phyloP scores from a whole-genome alignment of 441 rosid species.

The Hura crepitans region DNA sequence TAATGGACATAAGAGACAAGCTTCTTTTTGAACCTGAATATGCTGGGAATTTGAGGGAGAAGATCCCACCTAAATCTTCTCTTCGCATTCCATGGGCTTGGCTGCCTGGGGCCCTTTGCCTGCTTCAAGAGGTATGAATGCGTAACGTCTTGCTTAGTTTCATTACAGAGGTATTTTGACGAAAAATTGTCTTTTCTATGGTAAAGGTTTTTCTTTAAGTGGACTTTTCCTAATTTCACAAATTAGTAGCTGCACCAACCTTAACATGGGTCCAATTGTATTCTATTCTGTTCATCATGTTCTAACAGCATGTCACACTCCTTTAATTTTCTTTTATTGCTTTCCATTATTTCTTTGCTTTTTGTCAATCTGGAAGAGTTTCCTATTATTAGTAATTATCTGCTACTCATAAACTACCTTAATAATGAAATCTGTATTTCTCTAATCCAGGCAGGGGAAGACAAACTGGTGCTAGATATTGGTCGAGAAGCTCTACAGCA shows the following conservation, averaged over 20 bases:
- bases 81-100: constrained; percentile 76
- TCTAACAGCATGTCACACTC: constrained; percentile 16
- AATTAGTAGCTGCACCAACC: not conserved
- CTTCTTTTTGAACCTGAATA: constrained; percentile 92
- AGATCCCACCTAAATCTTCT: constrained; percentile 66
- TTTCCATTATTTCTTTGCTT: not conserved
- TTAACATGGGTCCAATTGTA: not conserved
- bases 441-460: constrained; percentile 77
- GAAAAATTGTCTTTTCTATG: not conserved
- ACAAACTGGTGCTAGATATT: constrained; percentile 68
- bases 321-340: not conserved
- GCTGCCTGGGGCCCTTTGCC: constrained; percentile 88
- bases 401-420: not conserved
- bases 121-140: constrained; percentile 80
- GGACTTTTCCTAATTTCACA: not conserved
- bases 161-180: not conserved
- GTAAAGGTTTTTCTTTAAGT: not conserved
- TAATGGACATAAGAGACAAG: constrained; percentile 88
- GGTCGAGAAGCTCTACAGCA: constrained; percentile 74
- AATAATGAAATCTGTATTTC: constrained; percentile 24
- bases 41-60: constrained; percentile 77
- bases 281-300: constrained; percentile 11
- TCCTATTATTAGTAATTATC: not conserved
- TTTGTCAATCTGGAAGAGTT: constrained; percentile 14
- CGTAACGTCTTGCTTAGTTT: constrained; percentile 2